Evolutionary conservation across 1,139 yeast species (phyloP), one percentile per base, ranked within the genome.

Genomic region (Geotrichum histeridarum): DNA sequence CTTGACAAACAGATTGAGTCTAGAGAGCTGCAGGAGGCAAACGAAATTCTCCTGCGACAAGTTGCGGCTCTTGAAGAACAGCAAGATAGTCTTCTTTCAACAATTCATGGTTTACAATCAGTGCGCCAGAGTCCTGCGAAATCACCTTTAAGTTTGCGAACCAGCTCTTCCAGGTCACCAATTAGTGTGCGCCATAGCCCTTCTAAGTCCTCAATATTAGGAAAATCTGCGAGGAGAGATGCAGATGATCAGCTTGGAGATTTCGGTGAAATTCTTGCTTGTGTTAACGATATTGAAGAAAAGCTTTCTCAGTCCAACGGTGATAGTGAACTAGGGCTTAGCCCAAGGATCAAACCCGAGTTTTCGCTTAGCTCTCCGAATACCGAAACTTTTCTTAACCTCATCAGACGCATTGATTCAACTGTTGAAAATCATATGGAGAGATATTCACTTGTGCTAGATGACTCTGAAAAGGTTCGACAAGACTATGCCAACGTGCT

Each of bases 1-100:
- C 30, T n/a, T 15, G 46, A 49, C 7, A 45, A 36, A n/a, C 50
- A 53, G n/a, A 35, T 48, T 2, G 55, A 53, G 14, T 30, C 49
- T 35, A 31, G 31, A 32, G 51, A 44, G 32, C 31, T 49, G 4
- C 53, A 49, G 14, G 46, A 44, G 3, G 47, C 35, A 14, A 53
- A 53, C 31, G 50, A 53, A 9, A 39, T 30, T 15, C 50, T 53
- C 2, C 15, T 45, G 33, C 35, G 49, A 18, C 50, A 50, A 12
- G 18, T 49, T 7, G 32, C 33, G 8, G 39, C 11, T 9, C 42
- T 49, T 5, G 55, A 49, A 37, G 30, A 49, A 30, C 36, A 51
- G 42, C 37, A 53, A 42, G 35, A 53, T 18, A 47, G 43, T 15
- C 43, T 36, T n/a, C 8, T 42, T 12, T 17, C 17, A n/a, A 38